Evolutionary conservation across 495 filamentous ascomycete genomes (phyloP), one percentile per base, ranked within the genome.

Genomic region (Lasiosphaeris hirsuta): DNA sequence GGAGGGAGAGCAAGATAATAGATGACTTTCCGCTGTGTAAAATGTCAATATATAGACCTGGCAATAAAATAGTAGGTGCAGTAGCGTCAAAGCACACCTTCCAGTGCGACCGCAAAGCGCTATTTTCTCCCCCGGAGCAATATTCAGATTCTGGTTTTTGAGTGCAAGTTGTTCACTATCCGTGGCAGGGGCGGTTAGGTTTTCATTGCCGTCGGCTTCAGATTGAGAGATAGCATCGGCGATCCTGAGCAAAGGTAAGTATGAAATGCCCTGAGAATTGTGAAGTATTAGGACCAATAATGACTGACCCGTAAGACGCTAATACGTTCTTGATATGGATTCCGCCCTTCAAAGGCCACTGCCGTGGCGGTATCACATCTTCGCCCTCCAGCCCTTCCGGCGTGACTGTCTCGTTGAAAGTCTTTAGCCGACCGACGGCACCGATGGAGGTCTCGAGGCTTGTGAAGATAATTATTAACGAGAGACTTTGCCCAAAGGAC

Each of bases 1-100:
- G 85, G 79, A 98, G 96, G n/a, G 97, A 79, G 19, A 92, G 86
- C 63, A 96, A 79, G 5, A 93, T 91, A 56, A 96, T 78, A 4
- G 90, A 95, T 60, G 90, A 95, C 76, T 97, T 97, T 54, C 93
- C 93, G 43, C 65, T 68, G 38, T 43, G n/a, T 52, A 42, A 19
- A 15, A 6, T 36, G 10, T 51, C 33, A 35, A 19, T 33, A 17
- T 48, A 33, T 35, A n/a, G n/a, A n/a, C n/a, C n/a, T n/a, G n/a
- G n/a, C n/a, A n/a, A n/a, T n/a, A n/a, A n/a, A n/a, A n/a, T n/a
- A n/a, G n/a, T n/a, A n/a, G n/a, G n/a, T n/a, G n/a, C n/a, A n/a
- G n/a, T n/a, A n/a, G n/a, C n/a, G n/a, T n/a, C n/a, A n/a, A n/a
- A n/a, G 5, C 14, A 37, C 38, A 67, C 59, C 59, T 61, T 38